A percentile compares a stretch with the other conserved stretches of the same genome.
phyloP scores from a whole-genome alignment of 257 asterid species.

The Solanum appendiculatum region DNA sequence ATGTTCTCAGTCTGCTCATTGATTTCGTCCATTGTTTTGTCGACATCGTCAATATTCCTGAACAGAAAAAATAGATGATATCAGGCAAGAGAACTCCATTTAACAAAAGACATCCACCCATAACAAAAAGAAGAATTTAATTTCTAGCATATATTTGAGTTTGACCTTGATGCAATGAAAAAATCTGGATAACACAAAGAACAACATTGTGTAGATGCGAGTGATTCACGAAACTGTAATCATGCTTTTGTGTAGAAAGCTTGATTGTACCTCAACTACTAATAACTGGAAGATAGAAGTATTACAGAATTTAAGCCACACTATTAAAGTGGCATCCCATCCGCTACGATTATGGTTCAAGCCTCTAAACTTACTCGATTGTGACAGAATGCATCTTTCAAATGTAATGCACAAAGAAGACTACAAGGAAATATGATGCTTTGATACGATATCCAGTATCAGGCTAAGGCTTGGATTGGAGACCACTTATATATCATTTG shows the following conservation, averaged over 20 bases:
- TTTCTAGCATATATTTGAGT: background rate
- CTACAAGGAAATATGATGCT: background rate
- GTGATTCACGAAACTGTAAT: background rate
- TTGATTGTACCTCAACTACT: background rate
- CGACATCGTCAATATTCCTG: slow-evolving; percentile 75
- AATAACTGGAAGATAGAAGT: background rate
- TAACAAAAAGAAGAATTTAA: background rate
- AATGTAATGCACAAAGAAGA: background rate
- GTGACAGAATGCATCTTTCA: background rate
- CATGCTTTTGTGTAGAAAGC: background rate
- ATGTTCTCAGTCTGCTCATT: slow-evolving; percentile 83
- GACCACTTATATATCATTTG: background rate
- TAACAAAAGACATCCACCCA: background rate
- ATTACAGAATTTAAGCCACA: background rate
- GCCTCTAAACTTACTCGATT: background rate
- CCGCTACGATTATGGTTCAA: background rate
- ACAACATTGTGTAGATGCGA: background rate
- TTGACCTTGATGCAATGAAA: background rate
- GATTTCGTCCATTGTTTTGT: slow-evolving; percentile 86
- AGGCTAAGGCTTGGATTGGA: background rate
- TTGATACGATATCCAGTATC: background rate
- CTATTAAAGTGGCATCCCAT: background rate
- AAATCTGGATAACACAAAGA: background rate
- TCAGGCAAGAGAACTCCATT: background rate
- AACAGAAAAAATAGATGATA: background rate